Evolutionary conservation across 192 early-diverging fungal genomes (phyloP), one percentile per base, ranked within the genome.

Genomic region (Allomyces javanicus): DNA sequence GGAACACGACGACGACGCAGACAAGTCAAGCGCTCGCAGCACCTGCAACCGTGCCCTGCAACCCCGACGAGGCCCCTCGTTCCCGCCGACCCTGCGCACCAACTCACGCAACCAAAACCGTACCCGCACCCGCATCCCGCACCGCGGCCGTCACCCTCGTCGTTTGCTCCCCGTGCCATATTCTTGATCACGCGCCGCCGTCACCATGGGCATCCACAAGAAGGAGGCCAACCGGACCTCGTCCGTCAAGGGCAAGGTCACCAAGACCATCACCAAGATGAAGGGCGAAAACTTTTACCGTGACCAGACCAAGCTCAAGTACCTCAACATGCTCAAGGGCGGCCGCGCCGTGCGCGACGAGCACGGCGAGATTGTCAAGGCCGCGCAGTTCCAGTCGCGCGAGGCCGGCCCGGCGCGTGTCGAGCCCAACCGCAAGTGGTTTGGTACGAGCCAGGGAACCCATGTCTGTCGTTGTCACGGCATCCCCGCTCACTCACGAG

Each of bases 251-350:
- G 50, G 50, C 50, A 58, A 58, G 50, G 50, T 58, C 50, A 58
- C 50, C 17, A 58, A 58, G 50, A 58, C 50, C 50, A 14, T 58
- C 0, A 58, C 50, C 50, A 58, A 58, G 50, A 58, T 91, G 65
- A 97, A 97, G 81, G 96, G 96, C 63, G 92, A 93, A 72, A 99
- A 99, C 82, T 99, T 97, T 78, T 99, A 99, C 84, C 83, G 92
- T 66, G 96, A 99, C 82, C 88, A 86, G 62, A 92, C 92, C 74
- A 91, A 93, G 72, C 85, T 96, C 21, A 86, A 90, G 68, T 87
- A 87, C 66, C 74, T 96, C 71, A 93, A 96, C 72, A 90, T 99
- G 87, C 82, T 93, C 68, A 94, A 89, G 73, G 87, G 89, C 63
- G 93, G 96, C 33, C 83, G 76, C 67, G 80, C 94, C 21, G 83